Evolutionary conservation across 805 yeast species (phyloP).

Genomic region (Kuraishia hungarica): DNA sequence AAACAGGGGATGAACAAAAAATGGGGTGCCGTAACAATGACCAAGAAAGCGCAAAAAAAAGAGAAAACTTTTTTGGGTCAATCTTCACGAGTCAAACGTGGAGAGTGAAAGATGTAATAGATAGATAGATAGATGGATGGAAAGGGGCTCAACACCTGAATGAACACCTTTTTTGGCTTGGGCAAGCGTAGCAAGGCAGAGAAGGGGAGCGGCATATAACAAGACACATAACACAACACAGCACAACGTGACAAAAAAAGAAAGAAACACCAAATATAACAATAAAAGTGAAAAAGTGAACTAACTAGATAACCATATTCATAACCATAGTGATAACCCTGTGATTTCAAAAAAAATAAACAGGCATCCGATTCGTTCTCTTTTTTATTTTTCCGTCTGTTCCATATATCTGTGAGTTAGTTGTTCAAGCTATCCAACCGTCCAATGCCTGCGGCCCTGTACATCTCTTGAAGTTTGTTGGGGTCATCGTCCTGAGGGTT

Average conservation of each 20-base stretch:
- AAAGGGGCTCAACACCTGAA: too few species aligned
- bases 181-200: too few species aligned
- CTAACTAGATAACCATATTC: too few species aligned
- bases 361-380: background rate
- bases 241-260: too few species aligned
- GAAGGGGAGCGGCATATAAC: background rate
- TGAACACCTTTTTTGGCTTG: too few species aligned
- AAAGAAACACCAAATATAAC: background rate
- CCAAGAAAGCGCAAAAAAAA: background rate
- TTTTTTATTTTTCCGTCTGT: background rate
- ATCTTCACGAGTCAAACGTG: background rate
- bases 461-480: background rate
- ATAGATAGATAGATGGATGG: background rate
- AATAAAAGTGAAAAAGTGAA: constrained; percentile 1
- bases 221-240: background rate
- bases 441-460: background rate
- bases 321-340: background rate
- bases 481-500: background rate
- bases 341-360: too few species aligned
- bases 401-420: background rate
- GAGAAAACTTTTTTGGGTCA: background rate
- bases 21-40: background rate
- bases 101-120: background rate
- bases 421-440: background rate
- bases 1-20: background rate